These are phyloP conservation scores for Phoma sp. DNA, from an alignment of 2,329 filamentous ascomycete genomes.

Conservation along the genomic window DNA sequence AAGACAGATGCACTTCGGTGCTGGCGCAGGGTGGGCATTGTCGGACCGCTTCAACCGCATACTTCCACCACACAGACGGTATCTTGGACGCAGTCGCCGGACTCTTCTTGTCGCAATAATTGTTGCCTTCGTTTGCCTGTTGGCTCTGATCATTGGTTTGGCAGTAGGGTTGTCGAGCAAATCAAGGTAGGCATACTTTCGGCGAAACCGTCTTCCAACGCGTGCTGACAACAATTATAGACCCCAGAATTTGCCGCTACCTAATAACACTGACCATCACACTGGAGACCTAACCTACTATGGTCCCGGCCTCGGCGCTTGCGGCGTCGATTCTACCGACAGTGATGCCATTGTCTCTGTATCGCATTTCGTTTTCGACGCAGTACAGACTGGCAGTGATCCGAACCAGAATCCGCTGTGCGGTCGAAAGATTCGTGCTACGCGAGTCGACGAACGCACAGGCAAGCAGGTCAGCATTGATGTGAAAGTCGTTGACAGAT, in stretches of 20 bases:
- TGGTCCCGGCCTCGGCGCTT: constrained; percentile 70
- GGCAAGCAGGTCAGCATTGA: constrained; percentile 60
- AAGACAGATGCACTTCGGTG: constrained; percentile 12
- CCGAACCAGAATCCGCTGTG: constrained; percentile 72
- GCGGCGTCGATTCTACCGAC: constrained; percentile 63
- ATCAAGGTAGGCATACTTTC: constrained; percentile 19
- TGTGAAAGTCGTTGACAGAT: constrained; percentile 73
- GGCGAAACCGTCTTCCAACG: too few relatives aligned
- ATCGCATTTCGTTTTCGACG: constrained; percentile 71
- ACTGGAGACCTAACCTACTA: constrained; percentile 75
- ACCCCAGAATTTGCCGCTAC: constrained; percentile 57
- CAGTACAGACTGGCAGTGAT: constrained; percentile 56
- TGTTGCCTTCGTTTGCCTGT: constrained; percentile 40
- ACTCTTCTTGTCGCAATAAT: constrained; percentile 47
- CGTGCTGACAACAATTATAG: constrained; percentile 16
- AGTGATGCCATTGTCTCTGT: constrained; percentile 70
- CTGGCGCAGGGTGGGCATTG: constrained; percentile 32
- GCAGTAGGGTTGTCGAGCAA: constrained; percentile 47
- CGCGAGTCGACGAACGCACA: constrained; percentile 53
- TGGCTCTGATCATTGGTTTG: constrained; percentile 52
- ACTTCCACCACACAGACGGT: constrained; percentile 48
- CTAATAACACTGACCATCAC: constrained; percentile 59
- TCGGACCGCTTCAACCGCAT: constrained; percentile 43
- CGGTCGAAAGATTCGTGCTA: constrained; percentile 68
- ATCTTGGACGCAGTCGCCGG: constrained; percentile 49